Conservation (phyloP, 2,329 filamentous ascomycete genomes). For the Monosporascus sp. region DNA sequence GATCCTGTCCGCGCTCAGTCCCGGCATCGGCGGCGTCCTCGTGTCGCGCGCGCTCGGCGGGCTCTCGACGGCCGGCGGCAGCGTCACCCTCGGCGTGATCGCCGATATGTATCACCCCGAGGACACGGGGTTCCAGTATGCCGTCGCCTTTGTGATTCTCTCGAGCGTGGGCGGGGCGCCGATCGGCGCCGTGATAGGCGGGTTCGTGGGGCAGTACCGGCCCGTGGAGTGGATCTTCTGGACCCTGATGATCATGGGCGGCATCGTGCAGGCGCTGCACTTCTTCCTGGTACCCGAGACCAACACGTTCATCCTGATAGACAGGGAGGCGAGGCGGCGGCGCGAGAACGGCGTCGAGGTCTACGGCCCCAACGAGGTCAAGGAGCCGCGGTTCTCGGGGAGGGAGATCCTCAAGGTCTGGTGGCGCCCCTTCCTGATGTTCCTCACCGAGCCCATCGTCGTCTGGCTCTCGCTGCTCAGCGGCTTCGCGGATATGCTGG, state of each 20-base stretch:
- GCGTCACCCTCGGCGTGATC: constrained; percentile 67
- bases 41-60: constrained; percentile 64
- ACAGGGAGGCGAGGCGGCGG: constrained; percentile 67
- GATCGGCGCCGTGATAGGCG: constrained; percentile 69
- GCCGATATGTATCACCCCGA: constrained; percentile 66
- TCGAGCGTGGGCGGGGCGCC: constrained; percentile 71
- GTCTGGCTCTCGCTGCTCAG: constrained; percentile 63
- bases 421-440: constrained; percentile 66
- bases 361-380: constrained; percentile 63
- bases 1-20: constrained; percentile 62
- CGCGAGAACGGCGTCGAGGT: constrained; percentile 54
- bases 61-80: constrained; percentile 63
- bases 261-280: constrained; percentile 59
- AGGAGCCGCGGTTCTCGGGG: constrained; percentile 46
- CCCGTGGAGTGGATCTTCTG: constrained; percentile 73
- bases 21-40: constrained; percentile 64
- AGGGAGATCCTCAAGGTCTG: constrained; percentile 53
- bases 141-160: constrained; percentile 67
- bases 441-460: constrained; percentile 70
- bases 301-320: constrained; percentile 67
- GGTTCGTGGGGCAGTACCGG: constrained; percentile 61
- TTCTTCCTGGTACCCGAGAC: constrained; percentile 69
- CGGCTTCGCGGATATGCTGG: constrained; percentile 68
- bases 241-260: constrained; percentile 77
- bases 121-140: constrained; percentile 57